A percentile compares a stretch with the other conserved stretches of the same genome.
phyloP scores from a whole-genome alignment of 2,329 filamentous ascomycete genomes.

The Exophiala xenobiotica region DNA sequence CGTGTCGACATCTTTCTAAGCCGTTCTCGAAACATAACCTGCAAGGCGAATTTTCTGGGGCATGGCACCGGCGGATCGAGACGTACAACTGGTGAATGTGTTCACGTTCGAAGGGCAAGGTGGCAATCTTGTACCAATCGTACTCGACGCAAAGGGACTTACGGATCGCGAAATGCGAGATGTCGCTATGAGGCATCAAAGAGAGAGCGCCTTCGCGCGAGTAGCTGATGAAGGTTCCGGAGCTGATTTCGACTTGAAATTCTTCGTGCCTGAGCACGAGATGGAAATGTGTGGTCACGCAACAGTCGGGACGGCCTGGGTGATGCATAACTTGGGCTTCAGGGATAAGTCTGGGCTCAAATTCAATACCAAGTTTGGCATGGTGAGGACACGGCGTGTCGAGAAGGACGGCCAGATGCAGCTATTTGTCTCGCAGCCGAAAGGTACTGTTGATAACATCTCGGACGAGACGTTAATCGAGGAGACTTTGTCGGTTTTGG shows the following conservation, averaged over 20 bases:
- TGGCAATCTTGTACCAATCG: slow-evolving; percentile 6
- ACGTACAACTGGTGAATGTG: slow-evolving; percentile 32
- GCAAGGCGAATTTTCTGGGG: too few species aligned
- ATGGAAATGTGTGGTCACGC: slow-evolving; percentile 13
- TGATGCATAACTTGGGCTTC: slow-evolving; percentile 1
- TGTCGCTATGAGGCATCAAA: neutral
- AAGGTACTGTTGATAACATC: slow-evolving; percentile 2
- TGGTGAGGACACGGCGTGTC: slow-evolving; percentile 1
- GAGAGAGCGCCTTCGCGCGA: slow-evolving; percentile 3
- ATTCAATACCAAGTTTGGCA: slow-evolving; percentile 2
- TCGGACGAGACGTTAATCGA: neutral
- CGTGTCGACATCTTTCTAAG: too few species aligned
- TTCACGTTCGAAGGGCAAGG: neutral
- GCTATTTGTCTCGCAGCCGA: slow-evolving; percentile 9
- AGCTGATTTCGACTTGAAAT: slow-evolving; percentile 4
- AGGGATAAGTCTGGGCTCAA: neutral
- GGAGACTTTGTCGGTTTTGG: slow-evolving; percentile 2
- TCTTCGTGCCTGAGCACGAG: slow-evolving; percentile 10
- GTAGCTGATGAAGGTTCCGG: neutral
- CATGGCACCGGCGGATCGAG: slow-evolving; percentile 40
- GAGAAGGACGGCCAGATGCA: neutral
- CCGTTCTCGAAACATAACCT: too few species aligned
- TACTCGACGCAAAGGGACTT: slow-evolving; percentile 3
- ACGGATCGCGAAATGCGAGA: slow-evolving; percentile 4
- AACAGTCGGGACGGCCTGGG: slow-evolving; percentile 8